Evolutionary conservation across 2,329 filamentous ascomycete genomes (phyloP).

Genomic region (Scorias spongiosa): DNA sequence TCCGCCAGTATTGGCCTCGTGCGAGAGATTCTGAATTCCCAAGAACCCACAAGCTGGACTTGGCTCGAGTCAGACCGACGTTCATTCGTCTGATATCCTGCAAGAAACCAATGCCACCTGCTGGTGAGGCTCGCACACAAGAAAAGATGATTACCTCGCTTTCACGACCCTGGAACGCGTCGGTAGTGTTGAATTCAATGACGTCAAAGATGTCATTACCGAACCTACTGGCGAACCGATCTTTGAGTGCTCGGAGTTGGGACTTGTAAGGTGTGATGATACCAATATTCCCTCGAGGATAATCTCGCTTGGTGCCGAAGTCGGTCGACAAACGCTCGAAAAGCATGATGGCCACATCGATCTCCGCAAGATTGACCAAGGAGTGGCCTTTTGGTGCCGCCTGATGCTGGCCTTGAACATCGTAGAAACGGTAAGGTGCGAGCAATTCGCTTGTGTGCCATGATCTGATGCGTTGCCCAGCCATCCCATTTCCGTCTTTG

Average conservation of each 20-base stretch:
- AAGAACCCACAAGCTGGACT: constrained; percentile 90
- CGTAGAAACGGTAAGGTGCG: constrained; percentile 91
- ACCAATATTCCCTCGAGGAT: constrained; percentile 64
- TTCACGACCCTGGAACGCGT: constrained; percentile 93
- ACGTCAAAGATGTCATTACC: constrained; percentile 59
- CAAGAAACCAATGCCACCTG: constrained; percentile 95
- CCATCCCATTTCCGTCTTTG: constrained; percentile 75
- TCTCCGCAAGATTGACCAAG: constrained; percentile 73
- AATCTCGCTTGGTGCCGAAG: constrained; percentile 46
- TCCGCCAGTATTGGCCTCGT: constrained; percentile 82
- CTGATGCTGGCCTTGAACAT: constrained; percentile 77
- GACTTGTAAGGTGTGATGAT: constrained; percentile 98
- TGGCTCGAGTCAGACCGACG: constrained; percentile 89
- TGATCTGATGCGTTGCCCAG: constrained; percentile 53
- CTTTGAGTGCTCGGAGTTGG: constrained; percentile 66
- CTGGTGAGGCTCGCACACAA: constrained; percentile 84
- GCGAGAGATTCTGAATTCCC: constrained; percentile 77
- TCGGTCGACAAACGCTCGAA: constrained; percentile 68
- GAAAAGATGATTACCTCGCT: constrained; percentile 98
- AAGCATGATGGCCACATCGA: constrained; percentile 72
- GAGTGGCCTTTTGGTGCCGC: constrained; percentile 74
- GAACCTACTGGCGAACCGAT: constrained; percentile 56
- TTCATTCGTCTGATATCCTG: constrained; percentile 98
- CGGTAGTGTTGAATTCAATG: constrained; percentile 97
- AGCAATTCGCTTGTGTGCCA: constrained; percentile 78